Evolutionary conservation across 352 stramenopile genomes (phyloP), one percentile per base, ranked within the genome.

Genomic region (Halophytophthora polymorphica): DNA sequence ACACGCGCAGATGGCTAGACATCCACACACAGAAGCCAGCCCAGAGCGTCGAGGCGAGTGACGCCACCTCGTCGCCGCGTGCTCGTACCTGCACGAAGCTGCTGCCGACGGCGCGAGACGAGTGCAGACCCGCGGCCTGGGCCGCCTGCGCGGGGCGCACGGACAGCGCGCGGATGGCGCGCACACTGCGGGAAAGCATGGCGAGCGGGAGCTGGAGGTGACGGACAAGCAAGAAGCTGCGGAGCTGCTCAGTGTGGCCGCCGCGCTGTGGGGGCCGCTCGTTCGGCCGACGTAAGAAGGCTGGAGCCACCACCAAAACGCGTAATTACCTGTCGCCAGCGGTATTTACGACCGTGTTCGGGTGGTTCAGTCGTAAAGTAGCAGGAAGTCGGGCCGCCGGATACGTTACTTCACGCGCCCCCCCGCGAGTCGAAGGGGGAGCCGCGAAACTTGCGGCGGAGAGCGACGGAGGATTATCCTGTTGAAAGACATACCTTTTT

Each of bases 161-260:
- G 47, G 39, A 42, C 61, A 47, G 73, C 73, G 58, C 60, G 41
- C 61, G 46, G 44, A 86, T 46, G 53, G 67, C 65, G 39, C 79
- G 79, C 52, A 87, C 64, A 61, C 48, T 77, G 47, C 75, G 75
- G 53, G 76, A 73, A 23, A 90, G 66, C 78, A 90, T 90, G 56
- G 43, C 57, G 33, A 60, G 40, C 8, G 40, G 25, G 25, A 31
- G 25, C 25, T 31, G 8, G 25, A 31, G 25, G 25, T 31, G 25
- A 31, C 25, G 25, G 25, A 37, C 33, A 37, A 10, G 33, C 10
- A 37, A 15, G 10, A 31, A 31, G 25, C 25, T 31, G 25, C 25
- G 25, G 25, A 31, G 25, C 25, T 31, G 25, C 25, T 31, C 25
- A 31, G 25, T 31, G 25, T 31, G 33, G 33, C 33, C 11, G 33